Base-by-base conservation (phyloP, 1,139 yeast genomes). In the Geotrichum macrosporum region DNA sequence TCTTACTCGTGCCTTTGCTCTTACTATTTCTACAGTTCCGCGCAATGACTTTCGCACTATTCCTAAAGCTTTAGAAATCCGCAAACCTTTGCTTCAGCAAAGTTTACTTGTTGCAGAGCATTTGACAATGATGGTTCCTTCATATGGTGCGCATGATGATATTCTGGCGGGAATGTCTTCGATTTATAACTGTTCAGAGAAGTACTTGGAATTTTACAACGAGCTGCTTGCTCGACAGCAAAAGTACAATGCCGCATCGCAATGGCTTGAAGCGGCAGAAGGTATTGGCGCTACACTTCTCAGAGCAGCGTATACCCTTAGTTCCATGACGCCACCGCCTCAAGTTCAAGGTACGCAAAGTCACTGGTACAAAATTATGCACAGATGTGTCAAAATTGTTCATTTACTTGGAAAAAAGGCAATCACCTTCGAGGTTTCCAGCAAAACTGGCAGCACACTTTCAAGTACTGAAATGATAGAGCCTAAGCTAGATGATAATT, bases 261-360 rank as follows among this genome's bases (percentile, higher is more conserved):
- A 68, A 13, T 82, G 95, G 87, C 66, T 88, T 21, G 64, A 73
- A 13, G 66, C 80, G 1, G 65, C 69, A 9, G 85, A 80, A 54
- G 69, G 71, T 31, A 60, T 79, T 48, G 84, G 81, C 2, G 67
- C 73, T 15, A 71, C 74, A 22, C 61, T 80, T 33, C 67, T 77
- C 12, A 73, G 80, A 26, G 67, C 68, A 6, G 60, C 69, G 21
- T 64, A 66, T 48, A 63, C 68, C 5, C 56, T 68, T 46, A 70
- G 70, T 1, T 61, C 63, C 1, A 55, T 59, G 12, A 24, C 34
- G 52, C 55, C 27, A 51, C 51, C 5, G 42, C 48, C 5, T 52
- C 50, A n/a, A 39, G n/a, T n/a, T 38, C 18, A 31, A 46, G 22
- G 26, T 35, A 42, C 18, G 65, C 60, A 5, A 4, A 62, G 67